These are phyloP conservation scores for Penicillium desertorum DNA, from an alignment of 495 filamentous ascomycete species.

Conservation along the genomic window DNA sequence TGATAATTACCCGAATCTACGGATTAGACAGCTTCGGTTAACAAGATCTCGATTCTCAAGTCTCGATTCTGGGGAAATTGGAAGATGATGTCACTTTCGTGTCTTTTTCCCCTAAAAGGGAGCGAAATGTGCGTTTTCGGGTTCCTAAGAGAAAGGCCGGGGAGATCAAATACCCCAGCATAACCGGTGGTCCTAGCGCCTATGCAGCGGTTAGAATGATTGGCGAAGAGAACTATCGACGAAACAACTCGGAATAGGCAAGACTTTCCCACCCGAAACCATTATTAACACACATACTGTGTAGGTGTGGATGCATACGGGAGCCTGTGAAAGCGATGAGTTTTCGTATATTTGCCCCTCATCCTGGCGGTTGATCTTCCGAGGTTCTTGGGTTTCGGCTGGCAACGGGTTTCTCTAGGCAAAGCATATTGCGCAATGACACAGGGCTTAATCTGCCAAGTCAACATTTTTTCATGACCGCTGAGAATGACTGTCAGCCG, in stretches of 20 bases:
- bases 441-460: constrained; percentile 16
- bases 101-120: constrained; percentile 15
- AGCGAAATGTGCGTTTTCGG: constrained; percentile 12
- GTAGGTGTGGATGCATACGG: constrained; percentile 8
- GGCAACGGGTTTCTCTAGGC: constrained; percentile 23
- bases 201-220: constrained; percentile 17
- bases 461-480: constrained; percentile 23
- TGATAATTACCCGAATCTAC: constrained; percentile 15
- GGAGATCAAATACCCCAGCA: constrained; percentile 1
- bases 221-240: constrained; percentile 9
- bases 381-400: constrained; percentile 36
- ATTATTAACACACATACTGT: constrained; percentile 15
- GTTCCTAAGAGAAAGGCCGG: constrained; percentile 19
- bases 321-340: constrained; percentile 24
- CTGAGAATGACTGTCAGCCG: constrained; percentile 16
- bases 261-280: constrained; percentile 14
- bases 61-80: constrained; percentile 5
- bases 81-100: constrained; percentile 26
- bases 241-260: constrained; percentile 16
- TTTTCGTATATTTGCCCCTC: constrained; percentile 26
- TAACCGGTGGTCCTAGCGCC: constrained; percentile 9
- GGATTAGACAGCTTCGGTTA: constrained; percentile 16
- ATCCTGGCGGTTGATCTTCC: constrained; percentile 45
- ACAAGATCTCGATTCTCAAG: constrained; percentile 8
- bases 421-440: constrained; percentile 29